Evolutionary conservation across 1,139 yeast genomes (phyloP), one percentile per base, ranked within the genome.

Genomic region (Groenewaldozyma sp.): DNA sequence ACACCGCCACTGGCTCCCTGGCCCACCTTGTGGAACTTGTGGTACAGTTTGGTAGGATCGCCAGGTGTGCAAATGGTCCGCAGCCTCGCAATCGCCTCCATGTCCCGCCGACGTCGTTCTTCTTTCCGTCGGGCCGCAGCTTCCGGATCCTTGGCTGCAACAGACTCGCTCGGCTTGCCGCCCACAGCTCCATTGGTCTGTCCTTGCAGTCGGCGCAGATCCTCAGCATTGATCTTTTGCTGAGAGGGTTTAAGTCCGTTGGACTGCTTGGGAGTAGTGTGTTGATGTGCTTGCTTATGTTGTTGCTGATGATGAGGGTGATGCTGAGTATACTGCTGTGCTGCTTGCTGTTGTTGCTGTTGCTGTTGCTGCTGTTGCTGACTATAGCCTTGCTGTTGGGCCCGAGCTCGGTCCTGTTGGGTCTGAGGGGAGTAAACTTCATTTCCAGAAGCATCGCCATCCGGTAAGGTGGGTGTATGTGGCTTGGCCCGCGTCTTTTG

Each of bases 1-100:
- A 91, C 98, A 39, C 97, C 97, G 43, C 98, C 98, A 29, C 94
- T 80, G 0, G 98, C 98, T 55, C 98, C 98, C 64, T 91, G 97
- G 4, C 98, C 98, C 55, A 91, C 82, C 65, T 91, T 88, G 16
- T 72, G 68, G 45, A 88, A 67, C 54, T 78, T 79, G 36, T 70
- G 67, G 60, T 84, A 93, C 37, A 74, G 60, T 40, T 68, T 68
- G 27, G 78, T 76, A n/a, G 99, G 98, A 60, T 93, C 94, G 2
- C 91, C 94, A 31, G 76, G 78, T 2, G 86, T 73, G 55, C 97
- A 91, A 36, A 91, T 88, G 32, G 78, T 74, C 43, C 75, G 71
- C 40, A 91, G 67, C 52, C 78, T 82, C 41, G 75, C 72, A 45
- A 84, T 71, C 20, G 84, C 76, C 52, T 81, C 84, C 46, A 71